phyloP scores from a whole-genome alignment of 1,284 basidiomycete species.

The Sanghuangporus weigelae region DNA sequence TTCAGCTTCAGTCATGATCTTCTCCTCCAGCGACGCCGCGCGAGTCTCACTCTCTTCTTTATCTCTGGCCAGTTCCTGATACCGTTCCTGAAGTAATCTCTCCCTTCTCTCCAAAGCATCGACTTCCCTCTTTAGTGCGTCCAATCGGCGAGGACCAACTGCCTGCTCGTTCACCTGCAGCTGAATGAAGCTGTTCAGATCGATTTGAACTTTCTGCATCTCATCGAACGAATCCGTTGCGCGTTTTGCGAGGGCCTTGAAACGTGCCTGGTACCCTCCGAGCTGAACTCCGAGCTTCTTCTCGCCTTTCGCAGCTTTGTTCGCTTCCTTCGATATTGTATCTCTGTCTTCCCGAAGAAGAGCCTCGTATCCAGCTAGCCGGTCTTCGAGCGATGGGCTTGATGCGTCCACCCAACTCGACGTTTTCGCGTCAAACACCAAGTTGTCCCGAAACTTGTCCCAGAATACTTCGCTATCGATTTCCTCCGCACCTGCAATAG shows the following conservation, averaged over 20 bases:
- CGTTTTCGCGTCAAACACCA: constrained; percentile 58
- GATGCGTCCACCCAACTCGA: constrained; percentile 66
- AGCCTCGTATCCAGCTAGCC: constrained; percentile 59
- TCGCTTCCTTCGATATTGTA: constrained; percentile 80
- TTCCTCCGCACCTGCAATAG: constrained; percentile 55
- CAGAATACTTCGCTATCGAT: constrained; percentile 60
- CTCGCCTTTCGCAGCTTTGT: constrained; percentile 81
- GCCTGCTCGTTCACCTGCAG: constrained; percentile 69
- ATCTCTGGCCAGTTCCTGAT: constrained; percentile 78
- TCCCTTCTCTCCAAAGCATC: constrained; percentile 74
- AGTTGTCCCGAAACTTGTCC: constrained; percentile 53
- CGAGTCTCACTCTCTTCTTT: constrained; percentile 58
- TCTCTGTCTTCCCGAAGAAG: constrained; percentile 63
- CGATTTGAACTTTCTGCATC: constrained; percentile 60
- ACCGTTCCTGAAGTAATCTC: constrained; percentile 69
- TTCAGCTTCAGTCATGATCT: constrained; percentile 77
- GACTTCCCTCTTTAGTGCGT: constrained; percentile 79
- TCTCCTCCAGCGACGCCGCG: constrained; percentile 65
- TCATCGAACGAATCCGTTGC: constrained; percentile 67
- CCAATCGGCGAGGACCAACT: constrained; percentile 70
- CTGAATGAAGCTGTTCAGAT: constrained; percentile 74
- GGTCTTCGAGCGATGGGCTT: constrained; percentile 50
- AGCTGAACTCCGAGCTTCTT: constrained; percentile 87
- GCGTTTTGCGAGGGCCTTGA: constrained; percentile 62
- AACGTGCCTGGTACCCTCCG: constrained; percentile 87